These are phyloP conservation scores for Podila horticola DNA, from an alignment of 192 early-diverging fungal species.

Conservation along the genomic window DNA sequence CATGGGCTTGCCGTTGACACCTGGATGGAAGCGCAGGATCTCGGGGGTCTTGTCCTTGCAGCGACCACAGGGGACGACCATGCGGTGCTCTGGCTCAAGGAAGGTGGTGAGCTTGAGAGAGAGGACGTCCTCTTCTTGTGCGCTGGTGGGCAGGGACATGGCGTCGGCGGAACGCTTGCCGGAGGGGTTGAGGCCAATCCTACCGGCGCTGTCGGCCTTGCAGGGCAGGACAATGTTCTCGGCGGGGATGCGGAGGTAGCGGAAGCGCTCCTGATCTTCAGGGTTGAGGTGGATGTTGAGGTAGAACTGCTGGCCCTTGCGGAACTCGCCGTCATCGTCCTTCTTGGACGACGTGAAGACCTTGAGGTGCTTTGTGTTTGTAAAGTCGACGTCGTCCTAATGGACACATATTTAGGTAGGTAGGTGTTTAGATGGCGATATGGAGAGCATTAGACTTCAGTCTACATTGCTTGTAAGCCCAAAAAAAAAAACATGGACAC, in stretches of 20 bases:
- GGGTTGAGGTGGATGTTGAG: conserved; percentile 34
- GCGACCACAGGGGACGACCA: conserved; percentile 46
- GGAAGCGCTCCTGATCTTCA: conserved; percentile 41
- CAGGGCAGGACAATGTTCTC: conserved; percentile 50
- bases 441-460: too few species aligned
- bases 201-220: conserved; percentile 26
- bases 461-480: too few species aligned
- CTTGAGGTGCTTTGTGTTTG: conserved; percentile 37
- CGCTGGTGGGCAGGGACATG: conserved; percentile 42
- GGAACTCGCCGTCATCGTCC: conserved; percentile 53
- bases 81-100: conserved; percentile 47
- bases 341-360: conserved; percentile 53
- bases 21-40: conserved; percentile 45
- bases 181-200: conserved; percentile 38
- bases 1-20: conserved; percentile 52
- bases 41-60: conserved; percentile 53
- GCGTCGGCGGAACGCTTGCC: conserved; percentile 32
- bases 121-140: conserved; percentile 49
- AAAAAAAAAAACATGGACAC: neutral
- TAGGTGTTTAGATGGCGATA: too few species aligned
- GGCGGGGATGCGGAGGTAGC: conserved; percentile 40
- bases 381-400: conserved; percentile 34
- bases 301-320: conserved; percentile 51
- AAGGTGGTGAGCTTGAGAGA: conserved; percentile 43
- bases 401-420: neutral